Base-by-base conservation (phyloP, 169 alveolate genomes). In the Plasmodium cynomolgi region DNA sequence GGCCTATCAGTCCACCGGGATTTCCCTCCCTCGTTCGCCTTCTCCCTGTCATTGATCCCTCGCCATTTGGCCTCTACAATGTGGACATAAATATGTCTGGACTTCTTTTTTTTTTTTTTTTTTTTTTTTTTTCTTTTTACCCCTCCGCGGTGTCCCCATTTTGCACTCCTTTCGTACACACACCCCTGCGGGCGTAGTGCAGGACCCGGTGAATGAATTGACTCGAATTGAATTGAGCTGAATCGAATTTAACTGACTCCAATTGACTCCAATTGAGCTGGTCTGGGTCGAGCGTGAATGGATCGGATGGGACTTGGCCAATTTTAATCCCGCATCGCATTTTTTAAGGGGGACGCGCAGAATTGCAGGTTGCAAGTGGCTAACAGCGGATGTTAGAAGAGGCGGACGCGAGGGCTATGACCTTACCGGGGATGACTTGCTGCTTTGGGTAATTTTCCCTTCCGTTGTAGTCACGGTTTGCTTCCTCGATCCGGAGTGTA, bases 161-260 rank as follows among this genome's bases (percentile, higher is more conserved):
- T 50, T 50, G 62, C 77, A 68, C 77, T 29, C 39, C 77, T 68
- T 68, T 26, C 77, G 37, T 68, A 26, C 37, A 26, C 77, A 68
- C 37, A 68, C 77, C 58, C 11, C 77, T 68, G 37, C 37, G 33
- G 31, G 37, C 7, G 37, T 5, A 50, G 62, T 17, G 6, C 4
- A 68, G 7, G 37, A 68, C 34, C n/a, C 9, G 37, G 15, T 7
- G 41, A 29, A 68, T 68, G 77, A 68, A 68, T 20, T 29, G 77
- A 68, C n/a, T n/a, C n/a, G n/a, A n/a, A 68, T 68, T 68, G 77
- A 68, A 68, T 20, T 29, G 77, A 68, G n/a, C 34, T 68, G 77
- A 68, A 44, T 44, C 11, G 58, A 44, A 11, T 11, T 44, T 5
- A n/a, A n/a, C n/a, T n/a, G n/a, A n/a, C n/a, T n/a, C n/a, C n/a